Evolutionary conservation across 139 green algal species (phyloP).

Genomic region (Ettlia oleoabundans): DNA sequence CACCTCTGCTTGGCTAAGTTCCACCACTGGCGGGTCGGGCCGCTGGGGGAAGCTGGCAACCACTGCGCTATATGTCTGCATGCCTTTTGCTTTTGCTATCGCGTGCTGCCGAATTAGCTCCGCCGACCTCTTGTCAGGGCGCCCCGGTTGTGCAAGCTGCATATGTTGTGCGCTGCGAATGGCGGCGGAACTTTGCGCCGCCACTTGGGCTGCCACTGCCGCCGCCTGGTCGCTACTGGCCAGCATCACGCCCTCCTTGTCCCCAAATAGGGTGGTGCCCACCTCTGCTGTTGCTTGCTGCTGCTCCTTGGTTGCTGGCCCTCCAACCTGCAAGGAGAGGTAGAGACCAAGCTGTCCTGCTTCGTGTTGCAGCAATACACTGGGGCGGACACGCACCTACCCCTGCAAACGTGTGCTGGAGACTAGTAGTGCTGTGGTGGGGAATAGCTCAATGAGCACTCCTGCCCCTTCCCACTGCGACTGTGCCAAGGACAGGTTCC

Average conservation of each 20-base stretch:
- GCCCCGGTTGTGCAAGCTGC: background rate
- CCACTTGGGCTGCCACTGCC: no score
- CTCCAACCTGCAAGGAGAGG: background rate
- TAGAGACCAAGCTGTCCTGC: background rate
- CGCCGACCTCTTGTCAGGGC: no score
- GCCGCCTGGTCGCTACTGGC: background rate
- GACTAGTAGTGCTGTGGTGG: no score
- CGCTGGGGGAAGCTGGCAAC: background rate
- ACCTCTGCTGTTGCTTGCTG: no score
- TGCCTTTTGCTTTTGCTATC: background rate
- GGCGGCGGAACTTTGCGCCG: no score
- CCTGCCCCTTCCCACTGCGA: no score
- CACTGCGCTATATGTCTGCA: background rate
- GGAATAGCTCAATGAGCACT: no score
- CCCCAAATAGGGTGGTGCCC: background rate
- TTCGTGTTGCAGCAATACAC: no score
- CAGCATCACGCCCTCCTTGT: background rate
- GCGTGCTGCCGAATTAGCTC: background rate
- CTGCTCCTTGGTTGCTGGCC: background rate
- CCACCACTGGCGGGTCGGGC: constrained; percentile 18
- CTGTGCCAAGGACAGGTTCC: no score
- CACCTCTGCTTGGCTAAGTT: constrained; percentile 17
- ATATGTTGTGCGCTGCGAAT: no score
- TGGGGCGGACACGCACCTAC: no score
- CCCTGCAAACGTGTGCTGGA: no score